Percentiles rank a stretch among this genome's conserved stretches.
Conservation (phyloP, 116 monocot genomes). For the Zostera marina region DNA sequence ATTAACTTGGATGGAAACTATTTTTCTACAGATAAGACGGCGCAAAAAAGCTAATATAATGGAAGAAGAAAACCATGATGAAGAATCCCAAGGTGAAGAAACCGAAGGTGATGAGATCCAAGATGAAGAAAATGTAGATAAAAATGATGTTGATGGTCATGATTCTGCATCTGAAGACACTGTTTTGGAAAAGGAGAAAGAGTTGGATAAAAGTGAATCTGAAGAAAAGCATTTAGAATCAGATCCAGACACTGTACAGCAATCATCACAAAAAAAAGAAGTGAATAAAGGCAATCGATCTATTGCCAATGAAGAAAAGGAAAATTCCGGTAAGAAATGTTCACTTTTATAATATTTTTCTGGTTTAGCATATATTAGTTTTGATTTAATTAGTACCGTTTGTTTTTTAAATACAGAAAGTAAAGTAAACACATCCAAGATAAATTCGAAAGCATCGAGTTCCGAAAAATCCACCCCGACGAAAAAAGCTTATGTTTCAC, state of each 20-base stretch:
- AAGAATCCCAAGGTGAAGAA: not conserved
- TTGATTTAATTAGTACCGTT: not conserved
- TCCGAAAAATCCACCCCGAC: not conserved
- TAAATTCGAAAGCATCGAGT: not conserved
- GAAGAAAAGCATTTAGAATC: conserved; percentile 3
- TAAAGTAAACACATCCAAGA: conserved; percentile 1
- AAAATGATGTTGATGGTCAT: conserved; percentile 3
- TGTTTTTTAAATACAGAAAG: conserved; percentile 1
- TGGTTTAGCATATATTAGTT: too few species aligned
- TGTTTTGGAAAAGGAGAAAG: not conserved
- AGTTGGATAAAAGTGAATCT: conserved; percentile 6
- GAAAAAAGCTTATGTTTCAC: not conserved
- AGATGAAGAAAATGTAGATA: not conserved
- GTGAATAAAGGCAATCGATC: conserved; percentile 3
- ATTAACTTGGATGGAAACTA: too few species aligned
- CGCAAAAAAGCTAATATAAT: not conserved
- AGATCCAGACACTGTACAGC: not conserved
- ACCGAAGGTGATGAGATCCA: conserved; percentile 3
- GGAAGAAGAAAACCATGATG: not conserved
- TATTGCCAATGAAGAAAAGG: not conserved
- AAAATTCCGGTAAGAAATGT: not conserved
- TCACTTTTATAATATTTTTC: not conserved
- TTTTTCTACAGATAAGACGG: conserved; percentile 4
- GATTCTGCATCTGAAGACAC: conserved; percentile 4
- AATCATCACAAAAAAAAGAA: conserved; percentile 3